Base-by-base conservation (phyloP, 768 basidiomycete genomes). In the Paxillus rubicundulus region DNA sequence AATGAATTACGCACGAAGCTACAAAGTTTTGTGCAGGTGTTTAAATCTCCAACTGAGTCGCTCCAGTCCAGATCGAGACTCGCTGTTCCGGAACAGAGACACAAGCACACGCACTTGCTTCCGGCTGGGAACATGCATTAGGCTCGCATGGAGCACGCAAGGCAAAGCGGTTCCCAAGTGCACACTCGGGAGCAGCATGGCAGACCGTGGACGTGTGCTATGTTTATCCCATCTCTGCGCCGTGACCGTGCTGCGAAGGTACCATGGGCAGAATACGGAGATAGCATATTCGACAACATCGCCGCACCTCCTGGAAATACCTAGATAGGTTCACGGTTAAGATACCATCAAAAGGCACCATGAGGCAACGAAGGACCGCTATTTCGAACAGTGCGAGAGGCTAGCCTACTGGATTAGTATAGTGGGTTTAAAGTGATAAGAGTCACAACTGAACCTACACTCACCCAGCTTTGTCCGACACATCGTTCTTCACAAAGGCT, bases 31-130 rank as follows among this genome's bases (percentile, higher is more conserved):
- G 14, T 46, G 49, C 5, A 39, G 44, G 18, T 21, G 34, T 53
- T 66, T 65, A 64, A 57, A 64, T 59, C 45, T 37, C 33, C 36
- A 38, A 27, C 40, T 16, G 38, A 47, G 47, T 32, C 8, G 32
- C 41, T 52, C 53, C 32, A 5, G 20, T 53, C 39, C 64, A 14
- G 44, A 51, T 39, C 28, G 45, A 27, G 45, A 40, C 34, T 21
- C 42, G 41, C 39, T 41, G n/a, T 28, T 49, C 33, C 52, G 47
- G 28, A 34, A 38, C 32, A 42, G 50, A 9, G 9, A 27, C 24
- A 20, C 51, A 37, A 18, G 24, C 42, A 17, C 10, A n/a, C 24
- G 36, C 20, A 24, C 34, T 37, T 20, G 46, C 12, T 13, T 5
- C 46, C 14, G 40, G 46, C 27, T 24, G 34, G 43, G 27, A 40